Base-by-base conservation (phyloP, 495 filamentous ascomycete species). In the Penicillium mononematosum region DNA sequence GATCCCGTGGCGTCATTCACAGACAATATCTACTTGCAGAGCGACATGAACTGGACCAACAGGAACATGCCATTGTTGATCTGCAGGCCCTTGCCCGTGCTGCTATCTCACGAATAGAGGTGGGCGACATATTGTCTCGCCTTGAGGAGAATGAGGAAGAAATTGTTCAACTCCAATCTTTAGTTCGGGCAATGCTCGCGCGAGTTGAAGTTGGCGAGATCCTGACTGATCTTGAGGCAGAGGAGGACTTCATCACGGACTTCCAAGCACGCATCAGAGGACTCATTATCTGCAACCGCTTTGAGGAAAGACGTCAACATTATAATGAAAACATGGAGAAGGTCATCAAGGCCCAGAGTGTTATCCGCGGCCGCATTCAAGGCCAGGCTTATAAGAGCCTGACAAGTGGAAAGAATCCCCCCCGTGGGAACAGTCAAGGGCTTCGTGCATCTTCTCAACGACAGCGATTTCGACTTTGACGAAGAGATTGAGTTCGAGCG, bases 401-500 rank as follows among this genome's bases (percentile, higher is more conserved):
- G 61, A 96, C 92, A 6, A 91, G 85, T 32, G 94, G 95, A n/a
- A 96, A 96, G 73, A 98, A 98, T 64, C 94, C 94, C 46, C 94
- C 94, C 95, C 4, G 91, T 98, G 50, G 88, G 90, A 44, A 96
- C 95, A 0, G 88, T 99, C 61, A 96, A 98, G 74, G 92, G 93
- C 61, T 98, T 98, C 63, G 91, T 99, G 5, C 94, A 99, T 73
- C 80, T 99, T 25, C 83, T 99, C 46, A 99, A 98, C 67, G 94
- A 99, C 71, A 96, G 91, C 63, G 91, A 96, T 64, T 96, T 99
- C 62, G 94, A 99, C 65, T 99, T 99, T 70, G 95, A 99, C 67
- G 92, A 97, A 70, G 94, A 99, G 66, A 85, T 99, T 41, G 94
- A 99, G 64, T 96, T 96, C 53, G 94, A 99, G 69, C 82, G 91